Conservation (phyloP, 2,329 filamentous ascomycete species). For the Fusarium papillatum region DNA sequence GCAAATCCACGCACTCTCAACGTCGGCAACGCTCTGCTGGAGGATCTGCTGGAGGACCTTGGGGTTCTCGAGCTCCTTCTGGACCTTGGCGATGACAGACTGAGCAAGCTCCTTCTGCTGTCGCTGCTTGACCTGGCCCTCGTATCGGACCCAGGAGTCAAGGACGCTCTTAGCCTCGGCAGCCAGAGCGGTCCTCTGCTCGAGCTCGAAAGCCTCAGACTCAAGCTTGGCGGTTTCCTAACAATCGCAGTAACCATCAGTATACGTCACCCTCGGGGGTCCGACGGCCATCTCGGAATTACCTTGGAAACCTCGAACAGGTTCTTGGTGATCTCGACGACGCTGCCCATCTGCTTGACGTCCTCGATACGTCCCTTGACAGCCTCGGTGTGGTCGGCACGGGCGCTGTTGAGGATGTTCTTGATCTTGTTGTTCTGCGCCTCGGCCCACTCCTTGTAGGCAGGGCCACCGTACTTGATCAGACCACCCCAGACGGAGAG, state of each 20-base stretch:
- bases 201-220: slow-evolving; percentile 95
- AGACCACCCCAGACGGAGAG: slow-evolving; percentile 93
- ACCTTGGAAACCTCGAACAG: slow-evolving; percentile 99
- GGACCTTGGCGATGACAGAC: slow-evolving; percentile 95
- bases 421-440: slow-evolving; percentile 92
- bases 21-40: slow-evolving; percentile 94
- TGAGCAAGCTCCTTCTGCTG: slow-evolving; percentile 97
- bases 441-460: slow-evolving; percentile 94
- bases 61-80: slow-evolving; percentile 98
- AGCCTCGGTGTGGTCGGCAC: slow-evolving; percentile 94
- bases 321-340: slow-evolving; percentile 96
- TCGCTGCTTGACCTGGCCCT: slow-evolving; percentile 98
- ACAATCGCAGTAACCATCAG: slow-evolving; percentile 43
- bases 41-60: slow-evolving; percentile 98
- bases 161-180: slow-evolving; percentile 95
- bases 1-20: slow-evolving; percentile 80
- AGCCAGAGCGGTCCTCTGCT: slow-evolving; percentile 94
- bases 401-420: slow-evolving; percentile 93
- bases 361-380: slow-evolving; percentile 95
- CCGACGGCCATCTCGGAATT: slow-evolving; percentile 46
- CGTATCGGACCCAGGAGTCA: slow-evolving; percentile 99
- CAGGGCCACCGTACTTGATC: slow-evolving; percentile 93
- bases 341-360: slow-evolving; percentile 93
- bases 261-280: slow-evolving; percentile 5
- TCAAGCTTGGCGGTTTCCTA: slow-evolving; percentile 98